These are phyloP conservation scores for Colletotrichum spinosum DNA, from an alignment of 2,329 filamentous ascomycete genomes.

Conservation along the genomic window DNA sequence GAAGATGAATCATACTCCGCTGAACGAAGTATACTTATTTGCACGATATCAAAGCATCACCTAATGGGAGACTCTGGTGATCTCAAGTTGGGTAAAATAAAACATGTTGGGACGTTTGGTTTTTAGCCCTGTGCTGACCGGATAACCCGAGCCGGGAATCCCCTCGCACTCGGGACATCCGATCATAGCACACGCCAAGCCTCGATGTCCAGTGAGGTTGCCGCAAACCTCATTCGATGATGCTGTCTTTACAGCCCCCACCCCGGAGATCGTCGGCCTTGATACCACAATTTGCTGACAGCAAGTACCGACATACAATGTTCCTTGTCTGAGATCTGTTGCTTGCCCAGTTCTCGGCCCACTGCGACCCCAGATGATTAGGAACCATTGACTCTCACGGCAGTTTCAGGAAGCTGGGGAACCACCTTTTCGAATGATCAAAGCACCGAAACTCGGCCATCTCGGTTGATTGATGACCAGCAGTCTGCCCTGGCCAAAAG, in stretches of 20 bases:
- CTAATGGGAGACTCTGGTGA: neutral
- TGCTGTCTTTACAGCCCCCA: neutral
- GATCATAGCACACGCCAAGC: neutral
- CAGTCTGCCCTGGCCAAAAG: neutral
- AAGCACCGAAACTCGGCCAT: constrained; percentile 25
- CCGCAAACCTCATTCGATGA: neutral
- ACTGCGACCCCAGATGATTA: neutral
- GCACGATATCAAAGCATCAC: no score
- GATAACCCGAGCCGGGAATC: constrained; percentile 6
- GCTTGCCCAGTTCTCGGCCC: constrained; percentile 4
- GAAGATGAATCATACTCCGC: no score
- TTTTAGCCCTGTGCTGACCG: neutral
- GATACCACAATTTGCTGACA: no score
- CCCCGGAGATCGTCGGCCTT: no score
- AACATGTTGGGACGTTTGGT: neutral
- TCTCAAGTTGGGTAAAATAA: no score
- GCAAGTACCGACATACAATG: no score
- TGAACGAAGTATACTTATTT: no score
- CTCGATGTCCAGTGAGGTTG: neutral
- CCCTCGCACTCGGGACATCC: neutral
- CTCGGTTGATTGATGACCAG: constrained; percentile 18
- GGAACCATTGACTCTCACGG: neutral
- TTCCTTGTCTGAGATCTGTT: neutral
- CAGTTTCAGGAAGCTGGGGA: neutral
- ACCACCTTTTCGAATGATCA: constrained; percentile 19